These are phyloP conservation scores for Albugo laibachii DNA, from an alignment of 352 stramenopile species.

Conservation along the genomic window DNA sequence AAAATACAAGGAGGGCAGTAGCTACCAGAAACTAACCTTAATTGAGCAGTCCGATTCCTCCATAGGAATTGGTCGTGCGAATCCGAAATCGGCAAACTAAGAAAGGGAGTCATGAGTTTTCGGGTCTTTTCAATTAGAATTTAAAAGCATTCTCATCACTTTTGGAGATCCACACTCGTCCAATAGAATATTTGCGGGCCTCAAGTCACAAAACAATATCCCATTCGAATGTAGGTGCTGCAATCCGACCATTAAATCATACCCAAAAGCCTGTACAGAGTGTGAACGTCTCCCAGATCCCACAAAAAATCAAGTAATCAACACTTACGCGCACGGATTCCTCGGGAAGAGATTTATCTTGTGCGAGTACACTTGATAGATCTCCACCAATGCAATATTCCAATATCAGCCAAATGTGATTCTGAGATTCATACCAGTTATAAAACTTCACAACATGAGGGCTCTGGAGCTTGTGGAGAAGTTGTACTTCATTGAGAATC, in stretches of 20 bases:
- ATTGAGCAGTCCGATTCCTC: slow-evolving; percentile 11
- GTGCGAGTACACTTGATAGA: slow-evolving; percentile 78
- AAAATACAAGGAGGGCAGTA: background rate
- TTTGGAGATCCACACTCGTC: slow-evolving; percentile 87
- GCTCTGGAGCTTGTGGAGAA: slow-evolving; percentile 75
- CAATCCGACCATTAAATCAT: slow-evolving; percentile 50
- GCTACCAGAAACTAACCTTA: slow-evolving; percentile 15
- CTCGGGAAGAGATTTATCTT: slow-evolving; percentile 74
- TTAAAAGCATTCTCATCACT: slow-evolving; percentile 7
- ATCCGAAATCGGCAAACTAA: slow-evolving; percentile 79
- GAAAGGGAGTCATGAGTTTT: background rate
- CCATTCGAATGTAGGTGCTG: slow-evolving; percentile 80
- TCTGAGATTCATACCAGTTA: slow-evolving; percentile 91
- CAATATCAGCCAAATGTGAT: slow-evolving; percentile 91
- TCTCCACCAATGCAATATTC: slow-evolving; percentile 87
- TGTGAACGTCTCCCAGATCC: background rate
- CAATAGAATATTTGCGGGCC: slow-evolving; percentile 81
- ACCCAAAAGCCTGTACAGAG: slow-evolving; percentile 28
- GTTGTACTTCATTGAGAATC: slow-evolving; percentile 75
- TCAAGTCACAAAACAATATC: slow-evolving; percentile 83
- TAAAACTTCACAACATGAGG: slow-evolving; percentile 82
- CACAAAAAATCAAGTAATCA: slow-evolving; percentile 11
- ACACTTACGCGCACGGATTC: slow-evolving; percentile 34
- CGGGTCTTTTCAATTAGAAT: background rate
- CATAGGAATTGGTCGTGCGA: slow-evolving; percentile 64